A percentile compares a stretch with the other conserved stretches of the same genome.
phyloP scores from a whole-genome alignment of 345 rosid genomes.

The Hypericum androsaemum region DNA sequence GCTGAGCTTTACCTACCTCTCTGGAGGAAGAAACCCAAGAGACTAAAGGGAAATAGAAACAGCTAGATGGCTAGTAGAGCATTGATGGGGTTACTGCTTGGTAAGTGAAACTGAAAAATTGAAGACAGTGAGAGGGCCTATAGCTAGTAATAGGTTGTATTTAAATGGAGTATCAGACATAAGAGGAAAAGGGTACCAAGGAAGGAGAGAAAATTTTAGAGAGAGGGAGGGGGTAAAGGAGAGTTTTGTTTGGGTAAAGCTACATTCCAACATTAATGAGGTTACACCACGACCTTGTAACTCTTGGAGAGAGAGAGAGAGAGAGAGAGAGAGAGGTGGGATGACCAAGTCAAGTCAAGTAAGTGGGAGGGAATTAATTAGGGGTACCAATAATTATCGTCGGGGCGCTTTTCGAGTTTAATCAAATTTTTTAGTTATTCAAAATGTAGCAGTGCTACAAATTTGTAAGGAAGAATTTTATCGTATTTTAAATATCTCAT shows the following conservation, averaged over 20 bases:
- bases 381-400: slow-evolving; percentile 16
- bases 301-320: slow-evolving; percentile 12
- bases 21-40: too few relatives aligned
- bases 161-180: slow-evolving; percentile 12
- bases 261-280: slow-evolving; percentile 22
- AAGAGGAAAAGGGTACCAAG: slow-evolving; percentile 5
- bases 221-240: slow-evolving; percentile 8
- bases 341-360: slow-evolving; percentile 10
- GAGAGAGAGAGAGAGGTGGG: slow-evolving; percentile 11
- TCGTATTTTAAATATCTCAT: too few relatives aligned
- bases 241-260: slow-evolving; percentile 22
- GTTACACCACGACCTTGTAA: background rate
- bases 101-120: background rate
- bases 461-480: too few relatives aligned
- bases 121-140: slow-evolving; percentile 3
- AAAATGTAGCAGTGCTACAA: too few relatives aligned
- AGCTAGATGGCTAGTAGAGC: too few relatives aligned
- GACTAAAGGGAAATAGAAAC: too few relatives aligned
- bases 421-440: background rate
- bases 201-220: slow-evolving; percentile 16
- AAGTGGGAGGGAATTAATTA: background rate
- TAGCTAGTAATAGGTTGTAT: slow-evolving; percentile 4
- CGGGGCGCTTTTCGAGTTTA: background rate
- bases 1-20: too few relatives aligned
- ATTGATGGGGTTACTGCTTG: too few relatives aligned